Base-by-base conservation (phyloP, 768 basidiomycete genomes). In the Hortiboletus flavorubellus region DNA sequence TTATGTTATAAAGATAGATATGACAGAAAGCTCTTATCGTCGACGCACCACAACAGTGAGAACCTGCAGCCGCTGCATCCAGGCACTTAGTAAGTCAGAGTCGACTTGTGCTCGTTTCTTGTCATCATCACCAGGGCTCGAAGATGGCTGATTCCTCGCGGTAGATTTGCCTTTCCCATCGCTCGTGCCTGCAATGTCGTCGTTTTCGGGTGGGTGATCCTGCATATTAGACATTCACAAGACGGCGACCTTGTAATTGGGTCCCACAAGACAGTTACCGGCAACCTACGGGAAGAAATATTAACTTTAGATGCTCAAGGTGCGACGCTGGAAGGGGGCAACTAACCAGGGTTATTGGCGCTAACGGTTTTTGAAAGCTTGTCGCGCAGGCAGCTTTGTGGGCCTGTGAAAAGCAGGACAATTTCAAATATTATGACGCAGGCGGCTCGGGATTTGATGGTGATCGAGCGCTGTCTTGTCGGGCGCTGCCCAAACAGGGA, bases 11-110 rank as follows among this genome's bases (percentile, higher is more conserved):
- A 44, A 34, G n/a, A 44, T 26, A 16, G 21, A 40, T 23, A 40
- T 9, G n/a, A 11, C 12, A 3, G 49, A 48, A 26, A 23, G 33
- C 38, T 14, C 11, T 23, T 23, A 16, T 33, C 8, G 16, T 51
- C 18, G 34, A 65, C 69, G 21, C 15, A 71, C 69, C 53, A 69
- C 59, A 15, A 67, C 30, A 29, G 69, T 71, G 34, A 71, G 64
- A 5, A 50, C 9, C 44, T 72, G 71, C 15, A 71, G 23, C 4
- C 68, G 61, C 15, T 67, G 56, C 55, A 40, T 66, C 69, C 69
- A 71, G 8, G 46, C 51, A 18, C 35, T 53, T 11, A 71, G 31
- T 5, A 72, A 34, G 14, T 65, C 59, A 1, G 69, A 58, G 4
- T 58, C 49, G 40, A 40, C 9, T 37, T 53, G 48, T 14, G 59